These are phyloP conservation scores for Lipomyces yarrowii DNA, from an alignment of 1,139 yeast genomes.

Conservation along the genomic window DNA sequence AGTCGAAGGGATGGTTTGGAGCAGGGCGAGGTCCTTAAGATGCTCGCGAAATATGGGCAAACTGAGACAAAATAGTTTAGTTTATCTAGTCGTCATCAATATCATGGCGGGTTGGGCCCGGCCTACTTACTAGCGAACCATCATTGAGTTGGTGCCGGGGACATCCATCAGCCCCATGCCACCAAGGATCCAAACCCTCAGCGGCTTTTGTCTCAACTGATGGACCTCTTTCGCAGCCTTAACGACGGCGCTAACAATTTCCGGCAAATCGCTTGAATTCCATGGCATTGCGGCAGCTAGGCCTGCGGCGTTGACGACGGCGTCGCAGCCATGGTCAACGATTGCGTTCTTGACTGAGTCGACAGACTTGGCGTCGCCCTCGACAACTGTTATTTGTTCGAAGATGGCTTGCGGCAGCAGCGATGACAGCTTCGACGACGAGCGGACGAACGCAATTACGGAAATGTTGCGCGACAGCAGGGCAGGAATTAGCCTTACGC, in stretches of 20 bases:
- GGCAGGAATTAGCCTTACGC: background rate
- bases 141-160: background rate
- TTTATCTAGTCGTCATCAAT: background rate
- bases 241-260: background rate
- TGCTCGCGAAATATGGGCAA: background rate
- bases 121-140: background rate
- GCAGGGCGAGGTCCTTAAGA: background rate
- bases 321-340: background rate
- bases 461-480: background rate
- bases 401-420: background rate
- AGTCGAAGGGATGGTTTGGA: background rate
- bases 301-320: background rate
- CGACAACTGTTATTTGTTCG: background rate
- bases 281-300: background rate
- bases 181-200: background rate
- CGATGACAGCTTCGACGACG: constrained; percentile 1
- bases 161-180: background rate
- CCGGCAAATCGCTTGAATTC: background rate
- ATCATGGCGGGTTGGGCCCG: background rate
- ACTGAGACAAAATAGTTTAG: background rate
- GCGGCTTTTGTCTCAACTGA: background rate
- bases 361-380: background rate
- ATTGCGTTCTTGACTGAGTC: background rate
- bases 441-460: constrained; percentile 3
- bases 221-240: background rate